phyloP scores from a whole-genome alignment of 148 eudicot genomes.

The Fagopyrum tataricum region DNA sequence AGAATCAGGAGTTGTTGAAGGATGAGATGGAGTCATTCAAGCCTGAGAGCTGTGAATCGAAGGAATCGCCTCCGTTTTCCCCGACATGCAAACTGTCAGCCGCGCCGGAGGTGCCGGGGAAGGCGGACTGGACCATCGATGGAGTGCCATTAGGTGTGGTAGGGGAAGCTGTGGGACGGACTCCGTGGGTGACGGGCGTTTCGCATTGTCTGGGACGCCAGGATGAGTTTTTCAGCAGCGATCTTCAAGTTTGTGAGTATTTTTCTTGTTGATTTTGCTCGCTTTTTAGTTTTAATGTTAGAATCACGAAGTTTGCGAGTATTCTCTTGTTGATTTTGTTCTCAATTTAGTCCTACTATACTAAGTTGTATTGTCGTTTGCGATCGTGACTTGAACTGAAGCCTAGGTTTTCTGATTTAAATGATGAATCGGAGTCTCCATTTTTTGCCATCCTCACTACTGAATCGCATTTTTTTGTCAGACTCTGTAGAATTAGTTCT shows the following conservation, averaged over 20 bases:
- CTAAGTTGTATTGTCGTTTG: not conserved
- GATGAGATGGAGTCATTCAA: not conserved
- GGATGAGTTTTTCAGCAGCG: slow-evolving; percentile 13
- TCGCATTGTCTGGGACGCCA: slow-evolving; percentile 13
- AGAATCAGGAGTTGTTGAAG: slow-evolving; percentile 3
- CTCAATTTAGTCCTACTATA: not conserved
- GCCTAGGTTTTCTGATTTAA: not conserved
- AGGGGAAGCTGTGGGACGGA: not conserved
- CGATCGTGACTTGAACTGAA: not conserved
- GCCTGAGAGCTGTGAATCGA: not conserved
- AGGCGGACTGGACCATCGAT: slow-evolving; percentile 5
- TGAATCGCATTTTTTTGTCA: too few relatives aligned
- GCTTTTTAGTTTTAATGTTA: not conserved
- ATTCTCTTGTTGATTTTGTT: not conserved
- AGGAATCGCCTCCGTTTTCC: not conserved
- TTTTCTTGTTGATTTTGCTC: not conserved
- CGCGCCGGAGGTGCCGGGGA: not conserved
- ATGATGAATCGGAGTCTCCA: not conserved
- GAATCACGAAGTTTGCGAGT: not conserved
- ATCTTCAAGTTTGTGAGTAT: slow-evolving; percentile 11
- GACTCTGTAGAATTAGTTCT: not conserved
- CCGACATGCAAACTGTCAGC: not conserved
- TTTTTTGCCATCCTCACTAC: not conserved
- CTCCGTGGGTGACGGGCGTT: slow-evolving; percentile 7
- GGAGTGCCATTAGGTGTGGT: slow-evolving; percentile 6